These are phyloP conservation scores for Metarhizium sp. DNA, from an alignment of 2,329 filamentous ascomycete species.

Conservation along the genomic window DNA sequence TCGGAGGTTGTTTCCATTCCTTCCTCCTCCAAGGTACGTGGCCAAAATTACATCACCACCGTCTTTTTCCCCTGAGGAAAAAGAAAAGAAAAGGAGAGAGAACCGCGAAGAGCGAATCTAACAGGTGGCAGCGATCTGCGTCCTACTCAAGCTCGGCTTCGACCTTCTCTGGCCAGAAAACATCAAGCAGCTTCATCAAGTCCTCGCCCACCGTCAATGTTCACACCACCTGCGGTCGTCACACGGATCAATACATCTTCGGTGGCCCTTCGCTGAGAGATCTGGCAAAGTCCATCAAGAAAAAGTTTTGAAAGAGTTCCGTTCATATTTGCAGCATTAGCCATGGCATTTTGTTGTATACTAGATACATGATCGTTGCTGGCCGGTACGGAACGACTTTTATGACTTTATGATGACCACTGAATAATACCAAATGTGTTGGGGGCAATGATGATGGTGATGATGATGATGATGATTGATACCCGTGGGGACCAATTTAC, in stretches of 20 bases:
- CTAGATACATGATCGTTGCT: constrained; percentile 12
- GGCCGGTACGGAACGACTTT: constrained; percentile 18
- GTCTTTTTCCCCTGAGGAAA: neutral
- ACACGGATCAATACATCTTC: constrained; percentile 44
- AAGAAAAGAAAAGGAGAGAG: neutral
- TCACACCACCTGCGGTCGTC: constrained; percentile 45
- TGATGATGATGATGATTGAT: neutral
- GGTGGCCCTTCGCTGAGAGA: constrained; percentile 36
- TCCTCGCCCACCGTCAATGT: constrained; percentile 36
- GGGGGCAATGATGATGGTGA: neutral
- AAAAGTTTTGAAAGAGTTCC: constrained; percentile 10
- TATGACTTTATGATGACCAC: constrained; percentile 4
- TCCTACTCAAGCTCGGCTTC: constrained; percentile 22
- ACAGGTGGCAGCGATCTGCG: constrained; percentile 16
- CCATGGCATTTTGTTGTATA: constrained; percentile 6
- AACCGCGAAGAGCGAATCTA: constrained; percentile 6
- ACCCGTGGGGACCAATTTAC: neutral
- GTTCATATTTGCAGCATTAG: constrained; percentile 1
- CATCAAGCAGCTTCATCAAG: constrained; percentile 23
- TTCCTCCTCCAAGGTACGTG: constrained; percentile 14
- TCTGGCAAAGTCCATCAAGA: constrained; percentile 31
- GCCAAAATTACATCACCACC: neutral
- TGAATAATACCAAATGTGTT: neutral
- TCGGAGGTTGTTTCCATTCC: constrained; percentile 12
- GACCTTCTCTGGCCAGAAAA: constrained; percentile 16